These are phyloP conservation scores for Ophiosphaerella herpotricha DNA, from an alignment of 2,329 filamentous ascomycete genomes.

Conservation along the genomic window DNA sequence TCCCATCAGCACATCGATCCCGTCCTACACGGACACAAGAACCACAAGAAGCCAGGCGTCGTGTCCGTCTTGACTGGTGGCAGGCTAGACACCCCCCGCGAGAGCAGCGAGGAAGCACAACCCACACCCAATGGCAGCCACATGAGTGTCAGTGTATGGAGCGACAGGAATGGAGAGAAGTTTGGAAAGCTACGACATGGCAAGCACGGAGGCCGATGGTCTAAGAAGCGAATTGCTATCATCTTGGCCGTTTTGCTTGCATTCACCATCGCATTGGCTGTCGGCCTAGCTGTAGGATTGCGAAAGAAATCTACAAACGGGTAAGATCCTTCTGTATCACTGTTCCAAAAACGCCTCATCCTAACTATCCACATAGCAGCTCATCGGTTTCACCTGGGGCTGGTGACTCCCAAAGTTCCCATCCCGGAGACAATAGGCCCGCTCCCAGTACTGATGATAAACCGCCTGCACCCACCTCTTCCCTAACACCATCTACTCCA, in stretches of 20 bases:
- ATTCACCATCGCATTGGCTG: slow-evolving; percentile 45
- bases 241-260: slow-evolving; percentile 40
- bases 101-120: slow-evolving; percentile 35
- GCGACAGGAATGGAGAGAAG: slow-evolving; percentile 40
- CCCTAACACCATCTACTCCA: slow-evolving; percentile 19
- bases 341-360: too few species aligned
- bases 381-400: too few species aligned
- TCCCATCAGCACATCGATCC: slow-evolving; percentile 29
- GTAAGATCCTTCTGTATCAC: slow-evolving; percentile 12
- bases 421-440: slow-evolving; percentile 7
- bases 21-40: slow-evolving; percentile 21
- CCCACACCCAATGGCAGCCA: slow-evolving; percentile 30
- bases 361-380: too few species aligned
- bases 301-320: slow-evolving; percentile 39
- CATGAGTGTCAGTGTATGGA: slow-evolving; percentile 45
- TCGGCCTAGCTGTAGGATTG: slow-evolving; percentile 49
- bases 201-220: slow-evolving; percentile 37
- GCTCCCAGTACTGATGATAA: slow-evolving; percentile 7
- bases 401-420: background rate
- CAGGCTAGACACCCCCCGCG: slow-evolving; percentile 34
- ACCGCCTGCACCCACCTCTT: slow-evolving; percentile 18
- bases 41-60: slow-evolving; percentile 21
- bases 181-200: slow-evolving; percentile 31
- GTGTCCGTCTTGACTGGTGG: slow-evolving; percentile 26
- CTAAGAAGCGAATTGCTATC: slow-evolving; percentile 47